Base-by-base conservation (phyloP, 2,329 filamentous ascomycete genomes). In the Talaromyces sp. region DNA sequence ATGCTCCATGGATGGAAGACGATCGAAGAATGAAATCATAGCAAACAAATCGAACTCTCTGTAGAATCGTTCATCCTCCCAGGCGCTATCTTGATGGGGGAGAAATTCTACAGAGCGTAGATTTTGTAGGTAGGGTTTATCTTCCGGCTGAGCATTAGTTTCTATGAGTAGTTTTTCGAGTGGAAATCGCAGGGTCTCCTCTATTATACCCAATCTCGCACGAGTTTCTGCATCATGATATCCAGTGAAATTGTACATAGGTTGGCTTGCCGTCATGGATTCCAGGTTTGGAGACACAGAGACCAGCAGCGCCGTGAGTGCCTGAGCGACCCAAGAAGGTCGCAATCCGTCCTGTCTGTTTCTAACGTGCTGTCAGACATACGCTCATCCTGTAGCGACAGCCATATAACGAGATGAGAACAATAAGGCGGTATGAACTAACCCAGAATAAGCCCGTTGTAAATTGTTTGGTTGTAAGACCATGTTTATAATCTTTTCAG, bases 271-370 rank as follows among this genome's bases (percentile, higher is more conserved):
- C 2, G 50, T 45, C 41, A 72, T 60, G 1, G 68, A 65, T 33
- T 65, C 61, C 14, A 72, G 19, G 31, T 67, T 65, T 1, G 71
- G 70, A 7, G 68, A 72, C n/a, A 70, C 66, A 7, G 68, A 68
- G 19, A 71, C 63, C 31, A 72, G 57, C 13, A 72, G 64, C 0
- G 68, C 64, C 0, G 69, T 50, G 16, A 72, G 57, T 11, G 70
- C 69, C 56, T 71, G 69, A 11, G 65, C 33, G n/a, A 71, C 50
- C 33, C 64, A 67, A 19, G 52, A 57, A 8, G 41, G 54, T 11
- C 43, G n/a, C 11, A 47, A 48, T 7, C 54, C 33, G 5, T 22
- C 48, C 14, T 31, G 19, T 9, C 2, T 4, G 16, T 33, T 7
- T 31, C 60, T 56, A 33, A 43, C 6, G 8, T 33, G 45, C n/a